These are phyloP conservation scores for Pelargonium hybrid DNA, from an alignment of 441 rosid genomes.

Conservation along the genomic window DNA sequence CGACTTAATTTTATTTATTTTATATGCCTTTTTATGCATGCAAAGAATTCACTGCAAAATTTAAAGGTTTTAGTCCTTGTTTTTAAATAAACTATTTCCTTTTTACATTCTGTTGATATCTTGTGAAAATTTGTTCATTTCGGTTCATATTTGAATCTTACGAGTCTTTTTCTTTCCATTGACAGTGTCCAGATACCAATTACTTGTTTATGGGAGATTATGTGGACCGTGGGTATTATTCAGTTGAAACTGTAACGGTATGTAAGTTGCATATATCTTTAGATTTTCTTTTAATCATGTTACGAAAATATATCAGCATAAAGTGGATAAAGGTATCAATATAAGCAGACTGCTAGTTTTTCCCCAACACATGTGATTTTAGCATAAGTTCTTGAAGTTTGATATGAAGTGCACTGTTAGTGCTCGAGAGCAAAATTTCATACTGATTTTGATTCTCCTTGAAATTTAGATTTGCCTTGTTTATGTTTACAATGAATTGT, in stretches of 20 bases:
- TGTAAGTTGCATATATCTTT: not conserved
- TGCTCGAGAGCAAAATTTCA: not conserved
- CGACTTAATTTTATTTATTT: too few species aligned
- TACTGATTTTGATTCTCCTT: too few species aligned
- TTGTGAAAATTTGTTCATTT: not conserved
- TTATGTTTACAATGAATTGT: not conserved
- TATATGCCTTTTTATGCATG: not conserved
- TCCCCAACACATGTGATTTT: not conserved
- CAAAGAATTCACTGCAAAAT: not conserved
- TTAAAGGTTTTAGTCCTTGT: not conserved
- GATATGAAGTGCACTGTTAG: not conserved
- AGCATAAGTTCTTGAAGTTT: not conserved
- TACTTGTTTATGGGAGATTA: conserved; percentile 78
- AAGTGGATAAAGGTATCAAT: not conserved
- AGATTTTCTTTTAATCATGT: not conserved
- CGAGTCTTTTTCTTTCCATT: conserved; percentile 13
- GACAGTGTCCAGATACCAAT: conserved; percentile 74
- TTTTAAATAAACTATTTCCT: not conserved
- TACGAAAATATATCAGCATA: not conserved
- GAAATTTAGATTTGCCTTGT: not conserved
- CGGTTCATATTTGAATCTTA: not conserved
- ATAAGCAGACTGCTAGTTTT: not conserved
- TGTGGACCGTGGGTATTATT: conserved; percentile 69
- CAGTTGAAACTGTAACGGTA: conserved; percentile 72
- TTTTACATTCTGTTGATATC: conserved; percentile 2